These are phyloP conservation scores for Drechslerella coelobrocha DNA, from an alignment of 2,329 filamentous ascomycete species.

Conservation along the genomic window DNA sequence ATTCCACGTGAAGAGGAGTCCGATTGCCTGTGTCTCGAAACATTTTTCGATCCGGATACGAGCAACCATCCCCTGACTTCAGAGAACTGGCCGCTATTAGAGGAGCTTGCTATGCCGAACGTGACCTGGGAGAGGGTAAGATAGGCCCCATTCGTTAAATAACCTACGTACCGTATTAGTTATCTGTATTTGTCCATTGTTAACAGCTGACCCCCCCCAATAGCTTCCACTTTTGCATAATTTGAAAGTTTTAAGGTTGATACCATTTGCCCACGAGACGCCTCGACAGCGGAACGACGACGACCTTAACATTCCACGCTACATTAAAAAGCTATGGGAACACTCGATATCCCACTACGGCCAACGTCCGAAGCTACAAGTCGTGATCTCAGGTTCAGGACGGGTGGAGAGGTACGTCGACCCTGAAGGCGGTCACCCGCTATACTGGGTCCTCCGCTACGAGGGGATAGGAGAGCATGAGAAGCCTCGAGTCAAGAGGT, in stretches of 20 bases:
- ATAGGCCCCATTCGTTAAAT: not conserved
- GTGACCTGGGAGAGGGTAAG: conserved; percentile 22
- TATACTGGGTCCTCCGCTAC: conserved; percentile 8
- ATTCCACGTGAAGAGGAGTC: not conserved
- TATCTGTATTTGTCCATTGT: not conserved
- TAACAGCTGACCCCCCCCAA: not conserved
- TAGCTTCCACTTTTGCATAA: conserved; percentile 19
- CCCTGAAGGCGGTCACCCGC: not conserved
- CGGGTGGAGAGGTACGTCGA: not conserved
- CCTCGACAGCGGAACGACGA: not conserved
- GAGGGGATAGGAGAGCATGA: not conserved
- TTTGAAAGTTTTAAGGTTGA: conserved; percentile 4
- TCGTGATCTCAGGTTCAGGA: not conserved
- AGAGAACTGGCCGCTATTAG: conserved; percentile 22
- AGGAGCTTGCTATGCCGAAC: conserved; percentile 30
- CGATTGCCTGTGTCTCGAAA: not conserved
- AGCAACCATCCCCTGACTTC: conserved; percentile 14
- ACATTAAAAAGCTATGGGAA: conserved; percentile 10
- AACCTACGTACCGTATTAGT: not conserved
- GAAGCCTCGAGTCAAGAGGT: not conserved
- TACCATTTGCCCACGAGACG: not conserved
- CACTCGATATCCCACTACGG: conserved; percentile 1
- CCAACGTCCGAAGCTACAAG: conserved; percentile 10
- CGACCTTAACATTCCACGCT: not conserved
- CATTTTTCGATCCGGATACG: conserved; percentile 14